A percentile compares a stretch with the other conserved stretches of the same genome.
phyloP scores from a whole-genome alignment of 805 yeast genomes.

The Saccharomycopsis guyanensis region DNA sequence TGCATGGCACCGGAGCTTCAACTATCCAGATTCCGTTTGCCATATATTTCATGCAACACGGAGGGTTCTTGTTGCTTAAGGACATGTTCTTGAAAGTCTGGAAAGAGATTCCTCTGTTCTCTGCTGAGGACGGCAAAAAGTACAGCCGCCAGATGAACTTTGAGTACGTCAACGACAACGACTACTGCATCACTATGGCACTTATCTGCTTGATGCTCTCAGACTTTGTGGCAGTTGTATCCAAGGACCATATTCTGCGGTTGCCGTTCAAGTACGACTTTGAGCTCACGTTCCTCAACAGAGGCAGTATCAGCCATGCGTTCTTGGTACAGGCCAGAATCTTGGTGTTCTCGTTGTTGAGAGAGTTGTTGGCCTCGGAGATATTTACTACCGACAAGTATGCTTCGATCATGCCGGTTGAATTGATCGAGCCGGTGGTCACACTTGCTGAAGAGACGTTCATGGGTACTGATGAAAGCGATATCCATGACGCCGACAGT shows the following conservation, averaged over 20 bases:
- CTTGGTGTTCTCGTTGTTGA: conserved; percentile 34
- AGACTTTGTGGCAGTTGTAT: neutral
- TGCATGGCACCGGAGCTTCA: conserved; percentile 24
- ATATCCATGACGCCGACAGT: conserved; percentile 30
- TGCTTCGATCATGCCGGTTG: conserved; percentile 28
- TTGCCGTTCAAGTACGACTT: conserved; percentile 2
- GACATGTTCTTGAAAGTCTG: conserved; percentile 26
- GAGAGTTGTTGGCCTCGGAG: conserved; percentile 27
- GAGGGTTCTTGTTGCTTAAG: conserved; percentile 35
- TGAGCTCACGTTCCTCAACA: conserved; percentile 18
- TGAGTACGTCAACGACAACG: conserved; percentile 10
- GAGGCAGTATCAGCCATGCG: conserved; percentile 16
- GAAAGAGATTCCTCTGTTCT: conserved; percentile 2
- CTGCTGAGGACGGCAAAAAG: conserved; percentile 1
- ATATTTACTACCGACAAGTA: conserved; percentile 25
- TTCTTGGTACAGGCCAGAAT: conserved; percentile 36
- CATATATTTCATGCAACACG: conserved; percentile 44
- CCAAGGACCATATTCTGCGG: neutral
- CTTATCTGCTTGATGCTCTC: conserved; percentile 1
- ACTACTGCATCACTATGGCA: conserved; percentile 13
- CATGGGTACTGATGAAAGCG: conserved; percentile 31
- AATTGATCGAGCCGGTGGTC: conserved; percentile 39
- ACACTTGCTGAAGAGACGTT: conserved; percentile 37
- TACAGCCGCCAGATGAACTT: conserved; percentile 1
- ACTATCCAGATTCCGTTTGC: conserved; percentile 32